Base-by-base conservation (phyloP, 306 rosid genomes). In the Trichosanthes cucumerina region DNA sequence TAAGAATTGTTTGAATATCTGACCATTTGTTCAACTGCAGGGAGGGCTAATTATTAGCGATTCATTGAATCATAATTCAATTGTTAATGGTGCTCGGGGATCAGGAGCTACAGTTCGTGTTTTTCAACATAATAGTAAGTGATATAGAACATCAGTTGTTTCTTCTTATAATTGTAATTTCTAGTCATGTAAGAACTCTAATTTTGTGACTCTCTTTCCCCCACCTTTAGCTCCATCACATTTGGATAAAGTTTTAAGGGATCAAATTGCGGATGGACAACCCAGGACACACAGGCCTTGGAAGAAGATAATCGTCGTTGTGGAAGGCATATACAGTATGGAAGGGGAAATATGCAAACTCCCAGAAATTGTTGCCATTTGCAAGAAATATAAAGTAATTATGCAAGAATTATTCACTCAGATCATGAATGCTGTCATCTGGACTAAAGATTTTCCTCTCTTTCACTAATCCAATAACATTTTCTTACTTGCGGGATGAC, bases 311-410 rank as follows among this genome's bases (percentile, higher is more conserved):
- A 83, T 92, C 78, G 97, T 92, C 41, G 80, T 93, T 69, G 97
- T 93, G 71, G 98, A 93, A 86, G 98, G 98, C 53, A 93, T 93
- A 79, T 93, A 93, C 81, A 92, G 96, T 65, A 93, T 93, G 98
- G 98, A 93, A 84, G 98, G 98, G 80, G 97, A 93, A 84, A 92
- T 93, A 71, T 91, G 97, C 83, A 88, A 93, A 79, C 98, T 93
- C 86, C 91, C 98, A 56, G 98, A 93, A 88, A 86, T 93, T 76
- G 88, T 93, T 63, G 88, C 94, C 78, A 79, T 91, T 57, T 93
- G 98, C 92, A 93, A 91, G 80, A 92, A 90, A 76, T 93, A 87
- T 49, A 92, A 93, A 91, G 98, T 92, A 65, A 34, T 52, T 15
- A n/a, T 47, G 24, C 77, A 9, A 4, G 18, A 74, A 19, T 19